Percentiles rank a stretch among this genome's conserved stretches.
phyloP scores from a whole-genome alignment of 139 green algal species.

The Micractinium sp. region DNA sequence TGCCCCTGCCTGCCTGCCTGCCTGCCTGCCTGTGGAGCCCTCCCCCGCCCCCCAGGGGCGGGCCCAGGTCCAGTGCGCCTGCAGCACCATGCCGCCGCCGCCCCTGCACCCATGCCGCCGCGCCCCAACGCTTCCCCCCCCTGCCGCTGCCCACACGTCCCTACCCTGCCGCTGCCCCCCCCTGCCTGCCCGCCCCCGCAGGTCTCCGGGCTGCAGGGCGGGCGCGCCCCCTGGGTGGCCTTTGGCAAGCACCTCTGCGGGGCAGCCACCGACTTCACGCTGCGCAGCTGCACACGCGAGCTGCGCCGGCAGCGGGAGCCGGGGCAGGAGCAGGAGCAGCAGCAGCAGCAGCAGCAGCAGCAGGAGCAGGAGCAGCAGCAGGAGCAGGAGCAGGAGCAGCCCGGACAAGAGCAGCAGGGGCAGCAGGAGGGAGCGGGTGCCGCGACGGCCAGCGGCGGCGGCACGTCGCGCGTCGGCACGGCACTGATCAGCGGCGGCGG shows the following conservation, averaged over 20 bases:
- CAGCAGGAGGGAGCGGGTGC: neutral
- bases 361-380: neutral
- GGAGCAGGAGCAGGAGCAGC: neutral
- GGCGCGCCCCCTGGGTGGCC: slow-evolving; percentile 55
- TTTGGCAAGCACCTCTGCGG: slow-evolving; percentile 87
- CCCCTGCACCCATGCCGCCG: too few relatives aligned
- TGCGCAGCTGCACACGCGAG: slow-evolving; percentile 51
- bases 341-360: slow-evolving; percentile 1
- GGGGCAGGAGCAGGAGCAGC: neutral
- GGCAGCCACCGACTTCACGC: slow-evolving; percentile 77
- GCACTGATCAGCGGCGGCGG: neutral
- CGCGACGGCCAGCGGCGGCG: neutral
- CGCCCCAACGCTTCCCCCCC: too few relatives aligned
- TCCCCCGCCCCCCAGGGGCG: too few relatives aligned
- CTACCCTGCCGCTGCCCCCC: too few relatives aligned
- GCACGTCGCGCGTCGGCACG: too few relatives aligned
- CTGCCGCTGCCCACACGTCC: too few relatives aligned
- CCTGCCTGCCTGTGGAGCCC: neutral
- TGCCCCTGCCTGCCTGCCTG: neutral
- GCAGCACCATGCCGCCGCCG: too few relatives aligned
- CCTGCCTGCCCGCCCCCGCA: neutral
- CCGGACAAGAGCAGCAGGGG: neutral
- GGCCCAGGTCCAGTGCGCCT: too few relatives aligned
- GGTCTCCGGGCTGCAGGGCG: slow-evolving; percentile 1
- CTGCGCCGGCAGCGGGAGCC: neutral